Conservation (phyloP, 768 basidiomycete species). For the Suillus clintonianus region DNA sequence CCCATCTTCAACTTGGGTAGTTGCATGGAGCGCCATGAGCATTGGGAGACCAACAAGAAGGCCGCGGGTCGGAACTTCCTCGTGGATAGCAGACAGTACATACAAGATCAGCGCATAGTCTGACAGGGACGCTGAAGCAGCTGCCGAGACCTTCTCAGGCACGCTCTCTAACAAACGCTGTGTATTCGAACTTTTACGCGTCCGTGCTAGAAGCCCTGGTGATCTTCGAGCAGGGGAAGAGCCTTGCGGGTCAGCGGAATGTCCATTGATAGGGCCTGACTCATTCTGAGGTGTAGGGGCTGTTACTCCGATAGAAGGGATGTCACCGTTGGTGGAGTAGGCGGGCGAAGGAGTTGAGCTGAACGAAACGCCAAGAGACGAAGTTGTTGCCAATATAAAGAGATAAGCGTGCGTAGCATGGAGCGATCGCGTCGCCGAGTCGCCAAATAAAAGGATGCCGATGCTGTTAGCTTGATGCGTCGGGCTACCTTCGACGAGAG, state of each 20-base stretch:
- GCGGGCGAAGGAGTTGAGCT: conserved; percentile 44
- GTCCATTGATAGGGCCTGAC: conserved; percentile 20
- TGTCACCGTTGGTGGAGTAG: conserved; percentile 34
- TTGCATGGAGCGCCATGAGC: conserved; percentile 72
- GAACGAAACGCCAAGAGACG: conserved; percentile 53
- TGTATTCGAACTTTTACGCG: conserved; percentile 58
- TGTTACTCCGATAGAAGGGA: conserved; percentile 30
- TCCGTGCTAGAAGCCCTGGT: conserved; percentile 48
- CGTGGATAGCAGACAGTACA: conserved; percentile 66
- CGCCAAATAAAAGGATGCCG: conserved; percentile 54
- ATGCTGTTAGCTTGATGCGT: conserved; percentile 48
- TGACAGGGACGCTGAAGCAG: conserved; percentile 59
- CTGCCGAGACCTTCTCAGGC: conserved; percentile 42
- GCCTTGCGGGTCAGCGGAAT: conserved; percentile 23
- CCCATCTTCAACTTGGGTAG: conserved; percentile 44
- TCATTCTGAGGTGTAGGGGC: conserved; percentile 33
- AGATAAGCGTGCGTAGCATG: conserved; percentile 80
- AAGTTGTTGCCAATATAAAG: conserved; percentile 76
- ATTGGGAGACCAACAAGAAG: conserved; percentile 82
- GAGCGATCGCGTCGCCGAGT: conserved; percentile 68
- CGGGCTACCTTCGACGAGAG: conserved; percentile 48
- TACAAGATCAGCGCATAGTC: conserved; percentile 76
- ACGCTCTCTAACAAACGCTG: conserved; percentile 52
- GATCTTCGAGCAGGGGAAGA: conserved; percentile 47
- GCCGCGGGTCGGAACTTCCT: conserved; percentile 73